Evolutionary conservation across 2,329 filamentous ascomycete genomes (phyloP), one percentile per base, ranked within the genome.

Genomic region (Parastagonospora avenae): DNA sequence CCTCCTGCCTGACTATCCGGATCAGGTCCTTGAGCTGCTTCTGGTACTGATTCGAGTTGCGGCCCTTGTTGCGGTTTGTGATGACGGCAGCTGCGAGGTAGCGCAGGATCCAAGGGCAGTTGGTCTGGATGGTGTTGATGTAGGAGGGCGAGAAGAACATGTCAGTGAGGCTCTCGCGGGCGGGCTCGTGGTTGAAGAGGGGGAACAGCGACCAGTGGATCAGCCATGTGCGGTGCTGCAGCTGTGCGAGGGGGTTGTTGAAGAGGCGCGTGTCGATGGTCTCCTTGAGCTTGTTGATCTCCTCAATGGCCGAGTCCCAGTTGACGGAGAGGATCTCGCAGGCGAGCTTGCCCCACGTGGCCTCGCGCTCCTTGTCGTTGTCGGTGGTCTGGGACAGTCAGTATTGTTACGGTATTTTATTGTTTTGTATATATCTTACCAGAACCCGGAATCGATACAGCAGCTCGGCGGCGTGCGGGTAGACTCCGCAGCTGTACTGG

Each of bases 121-220:
- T 89, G 52, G 94, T 97, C 84, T 99, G 94, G 76, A 99, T 97
- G 67, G 93, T 97, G 85, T 97, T 99, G 86, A 99, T 99, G 83
- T 91, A 99, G 67, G 91, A 85, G 60, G 92, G 90, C 59, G 90
- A 95, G 85, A 99, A 97, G 84, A 97, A 94, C 74, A 97, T 87
- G 67, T 99, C 94, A 71, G 94, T 91, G 67, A 99, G 85, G 64
- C 86, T 85, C 73, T 99, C 94, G 70, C 93, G 91, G 52, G 91
- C 91, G 61, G 86, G 83, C 70, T 97, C 93, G 80, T 91, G 88
- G 86, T 99, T 97, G 85, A 97, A 99, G 80, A 97, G 92, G 56
- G 94, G 93, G 85, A 97, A 99, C 55, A 99, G 87, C 39, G 91
- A 88, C 92, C 94, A 99, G 89, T 99, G 94, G 68, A 96, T 89